phyloP scores from a whole-genome alignment of 2,329 filamentous ascomycete species.

The Mycogone perniciosa region DNA sequence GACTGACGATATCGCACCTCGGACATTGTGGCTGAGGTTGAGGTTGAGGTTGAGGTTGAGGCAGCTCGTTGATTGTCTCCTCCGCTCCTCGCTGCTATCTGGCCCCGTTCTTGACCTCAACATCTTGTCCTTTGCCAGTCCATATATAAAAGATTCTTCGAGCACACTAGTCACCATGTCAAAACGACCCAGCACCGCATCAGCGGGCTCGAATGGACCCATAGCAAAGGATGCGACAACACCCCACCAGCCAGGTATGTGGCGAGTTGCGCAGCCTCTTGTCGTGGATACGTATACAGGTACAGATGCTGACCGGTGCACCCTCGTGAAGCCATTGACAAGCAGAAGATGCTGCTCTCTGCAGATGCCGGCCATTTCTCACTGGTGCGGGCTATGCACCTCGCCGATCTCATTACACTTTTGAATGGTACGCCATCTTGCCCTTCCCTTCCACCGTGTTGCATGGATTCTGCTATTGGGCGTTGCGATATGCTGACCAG shows the following conservation, averaged over 20 bases:
- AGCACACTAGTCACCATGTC: slow-evolving; percentile 44
- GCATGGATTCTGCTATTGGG: neutral
- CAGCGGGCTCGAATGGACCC: slow-evolving; percentile 21
- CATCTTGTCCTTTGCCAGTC: neutral
- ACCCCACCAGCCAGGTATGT: slow-evolving; percentile 29
- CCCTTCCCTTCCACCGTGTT: neutral
- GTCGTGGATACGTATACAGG: neutral
- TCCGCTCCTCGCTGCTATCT: neutral
- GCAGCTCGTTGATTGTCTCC: neutral
- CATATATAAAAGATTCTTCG: neutral
- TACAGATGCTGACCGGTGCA: neutral
- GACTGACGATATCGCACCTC: no score
- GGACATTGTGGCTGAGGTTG: no score
- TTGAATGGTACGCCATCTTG: slow-evolving; percentile 54
- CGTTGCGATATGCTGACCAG: slow-evolving; percentile 4
- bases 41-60: neutral
- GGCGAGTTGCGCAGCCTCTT: neutral
- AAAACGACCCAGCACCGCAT: slow-evolving; percentile 47
- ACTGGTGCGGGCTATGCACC: slow-evolving; percentile 61
- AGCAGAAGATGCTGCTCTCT: slow-evolving; percentile 68
- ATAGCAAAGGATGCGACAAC: slow-evolving; percentile 24
- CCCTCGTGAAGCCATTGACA: slow-evolving; percentile 52
- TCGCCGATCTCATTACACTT: slow-evolving; percentile 79
- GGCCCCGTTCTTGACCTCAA: neutral
- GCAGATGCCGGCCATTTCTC: slow-evolving; percentile 69